Conservation (phyloP, 1,284 basidiomycete genomes). For the Uromyces viciae-fabae region DNA sequence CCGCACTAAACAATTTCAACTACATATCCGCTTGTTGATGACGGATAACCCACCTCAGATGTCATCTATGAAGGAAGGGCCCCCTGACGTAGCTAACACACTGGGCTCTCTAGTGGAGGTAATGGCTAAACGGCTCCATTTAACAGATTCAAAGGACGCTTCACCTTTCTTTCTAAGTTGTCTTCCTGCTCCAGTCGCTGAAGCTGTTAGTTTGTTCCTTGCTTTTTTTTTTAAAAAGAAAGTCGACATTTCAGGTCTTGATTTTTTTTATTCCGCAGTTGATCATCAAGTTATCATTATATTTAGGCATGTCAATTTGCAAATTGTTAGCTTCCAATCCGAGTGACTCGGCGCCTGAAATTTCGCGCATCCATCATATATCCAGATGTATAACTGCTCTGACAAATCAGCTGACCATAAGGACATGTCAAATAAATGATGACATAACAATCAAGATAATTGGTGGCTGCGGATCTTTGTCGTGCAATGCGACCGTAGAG, state of each 20-base stretch:
- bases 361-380: slow-evolving; percentile 44
- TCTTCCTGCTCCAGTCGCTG: slow-evolving; percentile 37
- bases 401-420: slow-evolving; percentile 29
- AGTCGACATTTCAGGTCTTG: background rate
- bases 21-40: slow-evolving; percentile 36
- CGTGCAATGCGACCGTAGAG: slow-evolving; percentile 42
- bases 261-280: background rate
- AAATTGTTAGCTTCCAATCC: slow-evolving; percentile 35
- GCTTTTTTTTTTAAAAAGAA: background rate
- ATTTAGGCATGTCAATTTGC: slow-evolving; percentile 44
- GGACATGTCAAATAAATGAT: slow-evolving; percentile 34
- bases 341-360: slow-evolving; percentile 29
- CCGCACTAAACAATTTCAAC: slow-evolving; percentile 41
- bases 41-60: slow-evolving; percentile 31
- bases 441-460: slow-evolving; percentile 21
- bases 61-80: background rate
- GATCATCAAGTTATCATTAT: slow-evolving; percentile 41
- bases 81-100: slow-evolving; percentile 9
- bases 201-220: slow-evolving; percentile 44
- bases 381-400: slow-evolving; percentile 39
- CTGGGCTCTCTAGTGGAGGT: slow-evolving; percentile 34
- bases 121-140: slow-evolving; percentile 40
- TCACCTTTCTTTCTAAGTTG: slow-evolving; percentile 40
- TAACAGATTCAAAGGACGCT: slow-evolving; percentile 43
- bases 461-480: slow-evolving; percentile 32